phyloP scores from a whole-genome alignment of 805 yeast genomes.

The Komagataella ulmi region DNA sequence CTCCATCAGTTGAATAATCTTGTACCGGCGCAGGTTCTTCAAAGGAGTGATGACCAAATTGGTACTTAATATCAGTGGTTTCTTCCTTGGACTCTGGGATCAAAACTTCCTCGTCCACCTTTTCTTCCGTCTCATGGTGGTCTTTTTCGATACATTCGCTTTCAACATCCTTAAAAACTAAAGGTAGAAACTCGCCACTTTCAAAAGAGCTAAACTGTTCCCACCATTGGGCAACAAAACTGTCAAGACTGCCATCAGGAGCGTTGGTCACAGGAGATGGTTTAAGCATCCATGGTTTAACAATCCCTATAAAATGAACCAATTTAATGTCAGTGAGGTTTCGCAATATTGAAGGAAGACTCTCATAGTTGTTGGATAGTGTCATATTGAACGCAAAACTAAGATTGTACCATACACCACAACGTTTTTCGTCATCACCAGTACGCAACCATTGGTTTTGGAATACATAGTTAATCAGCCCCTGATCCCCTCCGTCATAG shows the following conservation, averaged over 20 bases:
- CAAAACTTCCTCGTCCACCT: not conserved
- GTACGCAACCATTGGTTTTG: slow-evolving; percentile 10
- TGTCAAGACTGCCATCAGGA: not conserved
- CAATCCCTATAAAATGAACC: slow-evolving; percentile 55
- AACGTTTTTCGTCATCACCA: not conserved
- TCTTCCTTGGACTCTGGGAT: not conserved
- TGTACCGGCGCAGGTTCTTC: not conserved
- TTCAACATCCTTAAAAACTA: not conserved
- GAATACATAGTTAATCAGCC: slow-evolving; percentile 69
- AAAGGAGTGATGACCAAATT: not conserved
- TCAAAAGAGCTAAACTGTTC: not conserved
- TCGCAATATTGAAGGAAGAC: slow-evolving; percentile 18
- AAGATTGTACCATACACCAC: slow-evolving; percentile 43
- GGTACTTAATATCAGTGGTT: not conserved
- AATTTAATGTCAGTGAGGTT: slow-evolving; percentile 26
- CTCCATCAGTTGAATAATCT: slow-evolving; percentile 12
- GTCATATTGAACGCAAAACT: slow-evolving; percentile 85
- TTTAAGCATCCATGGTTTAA: slow-evolving; percentile 38
- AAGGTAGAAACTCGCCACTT: not conserved
- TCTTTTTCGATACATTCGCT: not conserved
- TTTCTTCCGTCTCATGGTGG: not conserved
- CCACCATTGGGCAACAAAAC: not conserved
- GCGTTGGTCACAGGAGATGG: not conserved
- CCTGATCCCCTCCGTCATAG: slow-evolving; percentile 92
- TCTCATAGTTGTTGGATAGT: slow-evolving; percentile 20